Percentiles rank a stretch among this genome's conserved stretches.
Conservation (phyloP, 1,284 basidiomycete species). For the Vanrija sp. region DNA sequence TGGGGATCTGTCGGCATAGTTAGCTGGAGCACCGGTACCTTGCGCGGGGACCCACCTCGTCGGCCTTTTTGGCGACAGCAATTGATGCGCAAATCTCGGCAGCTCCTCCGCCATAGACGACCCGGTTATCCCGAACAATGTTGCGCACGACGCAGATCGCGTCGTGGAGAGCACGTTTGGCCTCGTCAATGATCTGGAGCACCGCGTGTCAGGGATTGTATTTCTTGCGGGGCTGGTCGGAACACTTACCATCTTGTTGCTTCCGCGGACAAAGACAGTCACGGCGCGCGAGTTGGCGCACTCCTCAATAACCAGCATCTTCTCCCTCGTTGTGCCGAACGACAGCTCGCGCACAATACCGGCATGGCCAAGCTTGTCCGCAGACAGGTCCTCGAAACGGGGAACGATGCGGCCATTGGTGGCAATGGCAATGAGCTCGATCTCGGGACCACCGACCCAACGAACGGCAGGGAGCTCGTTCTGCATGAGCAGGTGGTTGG, state of each 20-base stretch:
- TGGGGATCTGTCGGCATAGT: slow-evolving; percentile 60
- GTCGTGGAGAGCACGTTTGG: slow-evolving; percentile 94
- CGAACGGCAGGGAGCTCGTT: slow-evolving; percentile 96
- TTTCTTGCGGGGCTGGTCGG: neutral
- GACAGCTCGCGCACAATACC: slow-evolving; percentile 89
- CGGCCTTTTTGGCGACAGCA: slow-evolving; percentile 88
- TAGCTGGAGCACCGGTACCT: slow-evolving; percentile 32
- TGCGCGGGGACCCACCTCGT: slow-evolving; percentile 60
- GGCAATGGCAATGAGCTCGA: slow-evolving; percentile 98
- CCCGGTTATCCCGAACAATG: slow-evolving; percentile 88
- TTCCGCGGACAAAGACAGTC: slow-evolving; percentile 93
- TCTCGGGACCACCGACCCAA: slow-evolving; percentile 98
- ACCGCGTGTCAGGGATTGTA: neutral
- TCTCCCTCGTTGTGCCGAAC: slow-evolving; percentile 92
- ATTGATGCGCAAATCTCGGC: slow-evolving; percentile 94
- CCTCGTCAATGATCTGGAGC: slow-evolving; percentile 90
- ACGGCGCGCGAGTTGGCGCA: slow-evolving; percentile 96
- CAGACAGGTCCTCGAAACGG: slow-evolving; percentile 88
- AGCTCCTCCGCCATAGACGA: slow-evolving; percentile 96
- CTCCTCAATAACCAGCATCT: slow-evolving; percentile 99
- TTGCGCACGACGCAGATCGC: slow-evolving; percentile 97
- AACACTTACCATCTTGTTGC: slow-evolving; percentile 88
- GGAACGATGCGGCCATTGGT: slow-evolving; percentile 98
- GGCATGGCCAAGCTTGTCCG: slow-evolving; percentile 87
- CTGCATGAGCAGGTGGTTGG: slow-evolving; percentile 96